Percentiles rank a stretch among this genome's conserved stretches.
Conservation (phyloP, 345 rosid genomes). For the Pistacia integerrima region DNA sequence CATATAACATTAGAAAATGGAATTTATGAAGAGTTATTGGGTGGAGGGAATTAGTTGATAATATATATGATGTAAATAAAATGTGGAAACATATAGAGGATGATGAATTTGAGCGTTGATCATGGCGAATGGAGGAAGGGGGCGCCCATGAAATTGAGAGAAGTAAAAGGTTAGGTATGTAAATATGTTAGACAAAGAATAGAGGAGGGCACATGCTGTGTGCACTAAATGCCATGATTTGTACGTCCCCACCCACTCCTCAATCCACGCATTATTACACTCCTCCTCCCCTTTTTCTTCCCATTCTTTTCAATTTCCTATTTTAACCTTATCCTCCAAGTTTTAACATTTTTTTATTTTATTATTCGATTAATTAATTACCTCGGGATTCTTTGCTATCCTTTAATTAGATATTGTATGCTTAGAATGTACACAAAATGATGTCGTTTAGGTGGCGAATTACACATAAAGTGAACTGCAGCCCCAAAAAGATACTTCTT, state of each 20-base stretch:
- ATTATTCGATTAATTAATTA: too few species aligned
- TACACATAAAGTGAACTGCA: too few species aligned
- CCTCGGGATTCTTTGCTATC: constrained; percentile 10
- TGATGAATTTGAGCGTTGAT: background rate
- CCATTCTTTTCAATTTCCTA: background rate
- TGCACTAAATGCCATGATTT: constrained; percentile 21
- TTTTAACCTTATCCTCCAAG: background rate
- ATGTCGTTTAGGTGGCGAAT: background rate
- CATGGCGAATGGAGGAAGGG: background rate
- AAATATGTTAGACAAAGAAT: constrained; percentile 9
- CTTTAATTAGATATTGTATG: too few species aligned
- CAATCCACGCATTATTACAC: constrained; percentile 48
- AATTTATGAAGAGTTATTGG: too few species aligned
- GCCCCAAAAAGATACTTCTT: background rate
- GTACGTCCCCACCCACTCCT: constrained; percentile 37
- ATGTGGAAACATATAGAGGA: background rate
- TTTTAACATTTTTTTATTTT: too few species aligned
- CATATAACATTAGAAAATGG: too few species aligned
- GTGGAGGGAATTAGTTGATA: too few species aligned
- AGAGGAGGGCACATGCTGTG: constrained; percentile 21
- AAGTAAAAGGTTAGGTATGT: background rate
- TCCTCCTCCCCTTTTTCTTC: constrained; percentile 2
- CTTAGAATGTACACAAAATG: too few species aligned
- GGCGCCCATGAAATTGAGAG: background rate
- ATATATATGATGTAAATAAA: too few species aligned